Conservation (phyloP, 257 asterid genomes). For the Jacaranda copaia region DNA sequence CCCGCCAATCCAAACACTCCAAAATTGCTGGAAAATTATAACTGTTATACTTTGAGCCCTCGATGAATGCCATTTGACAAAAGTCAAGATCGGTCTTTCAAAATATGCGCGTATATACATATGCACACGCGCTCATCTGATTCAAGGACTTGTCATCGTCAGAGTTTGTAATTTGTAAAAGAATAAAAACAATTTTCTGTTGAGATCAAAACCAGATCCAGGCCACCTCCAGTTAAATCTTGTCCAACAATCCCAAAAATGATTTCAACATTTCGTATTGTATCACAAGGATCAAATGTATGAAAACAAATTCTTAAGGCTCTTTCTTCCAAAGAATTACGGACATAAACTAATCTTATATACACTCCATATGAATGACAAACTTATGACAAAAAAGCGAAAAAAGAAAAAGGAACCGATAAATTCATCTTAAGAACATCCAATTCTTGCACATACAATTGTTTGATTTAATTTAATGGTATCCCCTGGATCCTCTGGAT, state of each 20-base stretch:
- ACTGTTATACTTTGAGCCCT: too few relatives aligned
- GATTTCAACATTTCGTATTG: background rate
- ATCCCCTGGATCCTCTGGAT: slow-evolving; percentile 66
- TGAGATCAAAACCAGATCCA: background rate
- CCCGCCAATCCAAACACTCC: too few relatives aligned
- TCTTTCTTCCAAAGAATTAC: slow-evolving; percentile 39
- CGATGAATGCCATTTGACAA: too few relatives aligned
- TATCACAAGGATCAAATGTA: slow-evolving; percentile 11
- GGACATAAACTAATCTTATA: slow-evolving; percentile 36
- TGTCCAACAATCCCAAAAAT: background rate
- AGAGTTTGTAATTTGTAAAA: too few relatives aligned
- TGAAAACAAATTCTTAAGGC: slow-evolving; percentile 12
- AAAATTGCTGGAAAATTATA: too few relatives aligned
- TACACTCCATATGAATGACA: slow-evolving; percentile 43
- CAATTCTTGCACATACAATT: slow-evolving; percentile 12
- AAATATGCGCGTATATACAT: too few relatives aligned
- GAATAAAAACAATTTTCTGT: too few relatives aligned
- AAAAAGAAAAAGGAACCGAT: background rate
- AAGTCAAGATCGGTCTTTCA: too few relatives aligned
- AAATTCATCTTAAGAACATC: slow-evolving; percentile 27
- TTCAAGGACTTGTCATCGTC: too few relatives aligned
- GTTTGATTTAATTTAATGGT: slow-evolving; percentile 43
- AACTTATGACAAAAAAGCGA: slow-evolving; percentile 15
- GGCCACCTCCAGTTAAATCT: background rate
- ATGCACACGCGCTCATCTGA: too few relatives aligned